A percentile compares a stretch with the other conserved stretches of the same genome.
phyloP scores from a whole-genome alignment of 2,329 filamentous ascomycete species.

The Trichoderma koningii region DNA sequence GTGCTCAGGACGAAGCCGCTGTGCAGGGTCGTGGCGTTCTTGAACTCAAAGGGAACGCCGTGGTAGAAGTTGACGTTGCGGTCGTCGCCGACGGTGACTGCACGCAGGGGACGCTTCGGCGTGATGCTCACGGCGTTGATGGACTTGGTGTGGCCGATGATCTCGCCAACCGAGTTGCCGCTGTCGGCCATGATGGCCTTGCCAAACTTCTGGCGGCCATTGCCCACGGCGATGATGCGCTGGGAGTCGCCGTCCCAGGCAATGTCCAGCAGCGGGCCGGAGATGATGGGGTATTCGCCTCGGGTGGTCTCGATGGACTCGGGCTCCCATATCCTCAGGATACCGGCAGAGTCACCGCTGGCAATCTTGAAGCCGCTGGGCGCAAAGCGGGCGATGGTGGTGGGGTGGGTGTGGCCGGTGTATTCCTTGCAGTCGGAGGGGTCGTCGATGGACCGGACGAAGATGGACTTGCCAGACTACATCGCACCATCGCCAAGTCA shows the following conservation, averaged over 20 bases:
- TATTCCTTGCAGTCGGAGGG: constrained; percentile 86
- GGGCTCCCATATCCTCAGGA: constrained; percentile 90
- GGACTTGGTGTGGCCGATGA: constrained; percentile 84
- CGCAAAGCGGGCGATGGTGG: constrained; percentile 90
- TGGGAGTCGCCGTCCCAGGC: constrained; percentile 98
- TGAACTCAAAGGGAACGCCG: constrained; percentile 94
- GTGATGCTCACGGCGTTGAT: constrained; percentile 91
- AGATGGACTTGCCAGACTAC: constrained; percentile 96
- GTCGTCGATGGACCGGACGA: constrained; percentile 90
- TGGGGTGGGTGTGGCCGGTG: constrained; percentile 82
- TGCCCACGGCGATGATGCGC: constrained; percentile 92
- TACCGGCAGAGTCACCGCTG: constrained; percentile 82
- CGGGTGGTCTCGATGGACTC: constrained; percentile 83
- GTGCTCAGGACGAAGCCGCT: constrained; percentile 86
- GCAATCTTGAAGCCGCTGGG: constrained; percentile 95
- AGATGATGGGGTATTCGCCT: constrained; percentile 92
- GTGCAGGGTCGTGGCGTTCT: constrained; percentile 78
- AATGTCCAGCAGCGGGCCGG: constrained; percentile 91
- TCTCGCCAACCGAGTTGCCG: constrained; percentile 93
- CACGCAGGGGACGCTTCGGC: constrained; percentile 85
- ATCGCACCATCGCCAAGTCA: neutral
- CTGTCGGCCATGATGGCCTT: constrained; percentile 94
- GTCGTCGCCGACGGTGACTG: constrained; percentile 89
- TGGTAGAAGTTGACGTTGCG: constrained; percentile 89
- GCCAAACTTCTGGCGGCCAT: constrained; percentile 90